Conservation (phyloP, 2,329 filamentous ascomycete genomes). For the Calonectria leucothoes region DNA sequence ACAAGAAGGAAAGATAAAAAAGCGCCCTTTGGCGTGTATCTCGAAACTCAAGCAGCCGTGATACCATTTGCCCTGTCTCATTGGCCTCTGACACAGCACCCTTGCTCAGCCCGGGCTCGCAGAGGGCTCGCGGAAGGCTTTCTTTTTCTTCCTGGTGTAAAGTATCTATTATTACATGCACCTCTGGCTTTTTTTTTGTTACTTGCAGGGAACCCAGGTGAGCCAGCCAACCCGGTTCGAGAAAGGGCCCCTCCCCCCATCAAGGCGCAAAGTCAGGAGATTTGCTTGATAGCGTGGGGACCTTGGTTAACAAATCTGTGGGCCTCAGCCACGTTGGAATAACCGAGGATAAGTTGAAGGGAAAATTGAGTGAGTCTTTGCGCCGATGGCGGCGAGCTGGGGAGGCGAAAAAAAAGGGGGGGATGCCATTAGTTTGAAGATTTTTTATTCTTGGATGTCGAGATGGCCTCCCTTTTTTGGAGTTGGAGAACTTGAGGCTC, state of each 20-base stretch:
- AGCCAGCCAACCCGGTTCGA: conserved; percentile 1
- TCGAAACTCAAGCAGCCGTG: background rate
- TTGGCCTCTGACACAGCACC: conserved; percentile 24
- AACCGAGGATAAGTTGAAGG: conserved; percentile 40
- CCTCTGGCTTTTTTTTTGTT: background rate
- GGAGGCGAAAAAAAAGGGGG: background rate
- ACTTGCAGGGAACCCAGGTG: background rate
- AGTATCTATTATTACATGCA: conserved; percentile 6
- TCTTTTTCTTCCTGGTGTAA: conserved; percentile 11
- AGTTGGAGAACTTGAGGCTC: background rate
- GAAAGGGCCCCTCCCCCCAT: background rate
- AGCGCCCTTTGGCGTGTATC: background rate
- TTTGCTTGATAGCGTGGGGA: conserved; percentile 18
- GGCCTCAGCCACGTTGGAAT: conserved; percentile 27
- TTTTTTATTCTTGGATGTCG: background rate
- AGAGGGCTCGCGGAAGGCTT: background rate
- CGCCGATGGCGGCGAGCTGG: conserved; percentile 1
- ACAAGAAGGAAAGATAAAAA: too few species aligned
- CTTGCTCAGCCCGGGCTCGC: conserved; percentile 28
- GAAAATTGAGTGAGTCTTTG: background rate
- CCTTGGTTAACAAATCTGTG: conserved; percentile 25
- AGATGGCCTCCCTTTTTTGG: background rate
- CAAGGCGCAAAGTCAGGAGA: conserved; percentile 33
- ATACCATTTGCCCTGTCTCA: conserved; percentile 2
- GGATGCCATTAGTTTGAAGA: background rate